Evolutionary conservation across 441 rosid species (phyloP).

Genomic region (Daphne laureola): DNA sequence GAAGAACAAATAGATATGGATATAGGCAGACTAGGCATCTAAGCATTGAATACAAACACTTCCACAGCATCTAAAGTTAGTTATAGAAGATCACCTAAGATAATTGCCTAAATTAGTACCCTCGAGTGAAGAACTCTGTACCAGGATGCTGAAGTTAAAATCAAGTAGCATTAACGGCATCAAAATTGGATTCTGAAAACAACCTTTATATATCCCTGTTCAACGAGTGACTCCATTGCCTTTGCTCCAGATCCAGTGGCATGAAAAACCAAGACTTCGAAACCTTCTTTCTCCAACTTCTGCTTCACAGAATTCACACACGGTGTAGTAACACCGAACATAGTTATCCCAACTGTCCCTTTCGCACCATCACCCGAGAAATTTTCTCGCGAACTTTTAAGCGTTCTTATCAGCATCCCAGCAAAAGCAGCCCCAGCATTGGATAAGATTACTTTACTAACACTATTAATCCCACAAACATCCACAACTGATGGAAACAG

Average conservation of each 20-base stretch:
- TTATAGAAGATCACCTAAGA: too few species aligned
- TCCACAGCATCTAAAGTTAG: too few species aligned
- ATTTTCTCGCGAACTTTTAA: conserved; percentile 28
- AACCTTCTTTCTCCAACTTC: conserved; percentile 54
- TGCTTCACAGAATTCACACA: conserved; percentile 68
- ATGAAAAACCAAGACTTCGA: conserved; percentile 78
- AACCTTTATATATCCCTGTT: conserved; percentile 80
- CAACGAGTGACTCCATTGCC: conserved; percentile 85
- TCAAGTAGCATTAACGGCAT: neutral
- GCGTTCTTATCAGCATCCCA: conserved; percentile 73
- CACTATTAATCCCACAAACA: conserved; percentile 83
- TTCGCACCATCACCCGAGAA: conserved; percentile 9
- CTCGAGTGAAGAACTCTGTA: too few species aligned
- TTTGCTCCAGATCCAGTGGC: conserved; percentile 94
- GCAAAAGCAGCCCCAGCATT: conserved; percentile 89
- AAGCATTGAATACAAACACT: too few species aligned
- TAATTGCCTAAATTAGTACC: too few species aligned
- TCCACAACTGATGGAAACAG: conserved; percentile 83
- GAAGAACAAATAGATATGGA: too few species aligned
- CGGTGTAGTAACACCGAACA: conserved; percentile 95
- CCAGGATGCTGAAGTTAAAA: neutral
- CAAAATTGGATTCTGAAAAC: conserved; percentile 1
- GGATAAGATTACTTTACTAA: conserved; percentile 67
- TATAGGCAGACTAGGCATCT: too few species aligned
- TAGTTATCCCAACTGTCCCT: conserved; percentile 67